Base-by-base conservation (phyloP, 306 rosid species). In the Pyrus betulifolia region DNA sequence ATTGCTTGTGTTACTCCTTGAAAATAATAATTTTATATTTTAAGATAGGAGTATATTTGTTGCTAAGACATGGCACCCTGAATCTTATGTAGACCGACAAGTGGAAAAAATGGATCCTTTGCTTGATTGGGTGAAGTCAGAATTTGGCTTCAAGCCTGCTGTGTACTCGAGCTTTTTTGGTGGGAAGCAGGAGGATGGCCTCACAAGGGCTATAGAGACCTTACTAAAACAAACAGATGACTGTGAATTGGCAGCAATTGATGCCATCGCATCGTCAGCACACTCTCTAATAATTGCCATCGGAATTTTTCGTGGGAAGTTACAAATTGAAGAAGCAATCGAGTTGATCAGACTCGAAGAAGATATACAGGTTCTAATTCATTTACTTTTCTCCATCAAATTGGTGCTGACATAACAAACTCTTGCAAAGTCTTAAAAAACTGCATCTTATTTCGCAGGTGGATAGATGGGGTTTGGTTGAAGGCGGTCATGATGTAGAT, bases 401-500 rank as follows among this genome's bases (percentile, higher is more conserved):
- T 30, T 57, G 15, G 2, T 58, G 23, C 9, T 27, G 15, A 11
- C 12, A 3, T 33, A 15, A 4, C 13, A 64, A 31, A 38, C 69
- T n/a, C 18, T 17, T 73, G 18, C 0, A 1, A 18, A 25, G 30
- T 42, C 28, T 44, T 42, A 74, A 18, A 60, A 60, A 15, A 3
- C 13, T 28, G 23, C 68, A 65, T 55, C 42, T 65, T 45, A 21
- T 72, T 66, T 70, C 75, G 71, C 92, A 95, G 99, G 89, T 92
- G 75, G 97, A 92, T 71, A 83, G 70, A 51, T 90, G 97, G 99
- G 97, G 97, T 49, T 89, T 92, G n/a, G 99, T 95, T 70, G 99
- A 95, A 92, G 99, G 96, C 2, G 97, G 97, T 54, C 99, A 95
- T 85, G 99, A 95, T 81, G 78, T 95, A 19, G 99, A 95, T 77